Base-by-base conservation (phyloP, 805 yeast genomes). In the Candida nonsorbophila region DNA sequence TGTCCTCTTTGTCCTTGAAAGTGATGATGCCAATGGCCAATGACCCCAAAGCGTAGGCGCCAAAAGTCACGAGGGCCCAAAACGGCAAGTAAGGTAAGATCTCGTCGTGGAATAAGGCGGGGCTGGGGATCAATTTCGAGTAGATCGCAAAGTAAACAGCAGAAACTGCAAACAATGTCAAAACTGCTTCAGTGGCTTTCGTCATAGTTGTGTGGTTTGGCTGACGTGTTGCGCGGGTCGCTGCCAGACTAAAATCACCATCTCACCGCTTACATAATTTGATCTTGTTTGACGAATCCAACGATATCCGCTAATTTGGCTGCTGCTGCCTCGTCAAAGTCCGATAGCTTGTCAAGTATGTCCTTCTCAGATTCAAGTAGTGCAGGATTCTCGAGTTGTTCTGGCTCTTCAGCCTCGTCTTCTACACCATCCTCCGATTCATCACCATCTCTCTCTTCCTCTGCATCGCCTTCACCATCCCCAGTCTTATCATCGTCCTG, bases 41-140 rank as follows among this genome's bases (percentile, higher is more conserved):
- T 11, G 81, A 72, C 29, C 72, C 79, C 45, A 79, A 64, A 11
- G 86, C 77, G 46, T 77, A 80, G 22, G 81, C 62, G 16, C 87
- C 87, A 51, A 79, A 79, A 2, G 79, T 45, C 20, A 80, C 82
- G 37, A 80, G 58, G 1, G 64, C 70, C 87, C 86, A 80, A 65
- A 70, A 78, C 19, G 87, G 87, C 34, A 80, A 51, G 40, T 66
- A 77, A 7, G 86, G 86, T 37, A 80, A 55, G 28, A 79, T 68
- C 41, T 77, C 77, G 16, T 58, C 45, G 27, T 64, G 69, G 41
- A 79, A 44, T 18, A 51, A 41, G n/a, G 50, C 53, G 6, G 75
- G 62, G 5, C 72, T 55, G 24, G 86, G 86, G 33, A 80, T 56
- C 22, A 69, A 66, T 10, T 77, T 78, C 11, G 62, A 41, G 35